Conservation (phyloP, 176 grass and related monocot genomes). For the Ensete ventricosum region DNA sequence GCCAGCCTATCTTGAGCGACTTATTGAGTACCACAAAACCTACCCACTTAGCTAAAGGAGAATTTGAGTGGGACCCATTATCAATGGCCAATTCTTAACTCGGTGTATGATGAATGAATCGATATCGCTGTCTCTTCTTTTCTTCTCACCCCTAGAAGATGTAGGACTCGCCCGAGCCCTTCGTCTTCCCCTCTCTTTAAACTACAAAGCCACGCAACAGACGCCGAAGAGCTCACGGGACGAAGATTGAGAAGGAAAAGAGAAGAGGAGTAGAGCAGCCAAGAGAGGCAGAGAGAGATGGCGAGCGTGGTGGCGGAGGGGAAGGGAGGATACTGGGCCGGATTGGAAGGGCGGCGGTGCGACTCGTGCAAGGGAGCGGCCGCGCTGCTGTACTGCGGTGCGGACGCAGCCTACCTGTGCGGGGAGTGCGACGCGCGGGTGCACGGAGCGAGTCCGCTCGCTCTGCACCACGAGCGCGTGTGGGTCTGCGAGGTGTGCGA, state of each 20-base stretch:
- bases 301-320: too few species aligned
- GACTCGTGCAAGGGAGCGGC: constrained; percentile 9
- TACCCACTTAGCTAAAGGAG: not conserved
- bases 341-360: not conserved
- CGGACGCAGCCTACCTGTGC: constrained; percentile 12
- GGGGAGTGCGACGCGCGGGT: not conserved
- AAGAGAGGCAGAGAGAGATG: not conserved
- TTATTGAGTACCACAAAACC: not conserved
- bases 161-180: too few species aligned
- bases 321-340: not conserved
- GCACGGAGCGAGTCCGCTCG: not conserved
- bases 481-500: constrained; percentile 22
- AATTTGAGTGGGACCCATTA: too few species aligned
- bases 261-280: not conserved
- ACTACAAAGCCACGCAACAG: not conserved
- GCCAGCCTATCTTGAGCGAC: too few species aligned
- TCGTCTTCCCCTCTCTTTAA: too few species aligned
- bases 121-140: too few species aligned
- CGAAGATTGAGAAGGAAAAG: not conserved
- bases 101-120: too few species aligned
- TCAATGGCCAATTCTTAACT: too few species aligned
- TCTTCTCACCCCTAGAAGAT: too few species aligned
- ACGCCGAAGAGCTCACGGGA: not conserved
- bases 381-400: not conserved
- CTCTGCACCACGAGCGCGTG: constrained; percentile 35